Evolutionary conservation across 2,329 filamentous ascomycete genomes (phyloP).

Genomic region (Paecilomyces sp.): DNA sequence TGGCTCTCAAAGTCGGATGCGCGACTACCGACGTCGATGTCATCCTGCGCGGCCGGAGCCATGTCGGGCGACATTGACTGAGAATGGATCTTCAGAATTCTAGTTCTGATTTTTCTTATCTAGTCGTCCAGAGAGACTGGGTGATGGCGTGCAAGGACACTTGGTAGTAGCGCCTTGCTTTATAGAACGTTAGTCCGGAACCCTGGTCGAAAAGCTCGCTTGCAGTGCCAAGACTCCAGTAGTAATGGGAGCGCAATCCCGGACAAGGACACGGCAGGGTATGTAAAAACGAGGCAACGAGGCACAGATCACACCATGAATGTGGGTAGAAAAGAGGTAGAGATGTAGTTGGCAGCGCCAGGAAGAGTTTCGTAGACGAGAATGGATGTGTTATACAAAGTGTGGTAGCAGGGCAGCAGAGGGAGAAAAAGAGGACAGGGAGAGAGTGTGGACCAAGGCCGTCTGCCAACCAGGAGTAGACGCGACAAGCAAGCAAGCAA

Average conservation of each 20-base stretch:
- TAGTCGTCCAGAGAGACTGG: background rate
- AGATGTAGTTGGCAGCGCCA: background rate
- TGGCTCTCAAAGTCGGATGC: conserved; percentile 30
- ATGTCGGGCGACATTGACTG: conserved; percentile 13
- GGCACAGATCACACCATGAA: background rate
- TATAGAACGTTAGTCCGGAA: conserved; percentile 20
- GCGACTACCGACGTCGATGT: conserved; percentile 28
- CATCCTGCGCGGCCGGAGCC: conserved; percentile 24
- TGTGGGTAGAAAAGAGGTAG: background rate
- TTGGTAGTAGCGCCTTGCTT: conserved; percentile 8
- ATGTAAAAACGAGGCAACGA: background rate
- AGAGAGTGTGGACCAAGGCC: background rate
- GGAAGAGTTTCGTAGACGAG: background rate
- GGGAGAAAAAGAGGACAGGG: background rate
- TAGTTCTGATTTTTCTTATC: background rate
- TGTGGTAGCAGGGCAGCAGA: background rate
- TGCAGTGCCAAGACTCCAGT: conserved; percentile 22
- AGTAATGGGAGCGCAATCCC: conserved; percentile 1
- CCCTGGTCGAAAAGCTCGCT: conserved; percentile 21
- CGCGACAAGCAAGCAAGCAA: conserved; percentile 9
- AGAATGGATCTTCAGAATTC: background rate
- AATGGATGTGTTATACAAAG: background rate
- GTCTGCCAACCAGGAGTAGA: conserved; percentile 2
- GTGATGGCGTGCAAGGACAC: background rate
- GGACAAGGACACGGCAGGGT: background rate